Conservation (phyloP, 441 rosid species). For the Adansonia rubrostipa region DNA sequence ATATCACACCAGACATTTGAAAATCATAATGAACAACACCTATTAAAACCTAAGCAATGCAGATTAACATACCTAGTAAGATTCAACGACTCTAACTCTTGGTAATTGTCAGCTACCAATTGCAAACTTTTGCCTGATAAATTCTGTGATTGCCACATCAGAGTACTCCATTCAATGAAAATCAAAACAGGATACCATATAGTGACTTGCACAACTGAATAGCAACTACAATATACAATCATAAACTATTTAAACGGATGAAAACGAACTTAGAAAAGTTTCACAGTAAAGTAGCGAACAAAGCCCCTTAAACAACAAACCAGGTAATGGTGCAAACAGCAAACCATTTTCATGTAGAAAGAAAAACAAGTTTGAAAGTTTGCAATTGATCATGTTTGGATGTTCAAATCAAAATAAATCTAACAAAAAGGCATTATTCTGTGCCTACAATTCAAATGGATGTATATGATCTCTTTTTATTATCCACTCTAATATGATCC, state of each 20-base stretch:
- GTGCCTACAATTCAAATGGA: background rate
- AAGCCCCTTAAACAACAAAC: background rate
- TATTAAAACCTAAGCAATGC: background rate
- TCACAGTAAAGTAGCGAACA: conserved; percentile 14
- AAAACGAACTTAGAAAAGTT: conserved; percentile 1
- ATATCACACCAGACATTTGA: background rate
- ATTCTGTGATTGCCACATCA: conserved; percentile 53
- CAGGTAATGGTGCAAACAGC: background rate
- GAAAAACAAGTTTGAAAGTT: background rate
- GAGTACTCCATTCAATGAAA: conserved; percentile 29
- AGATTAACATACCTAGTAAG: conserved; percentile 64
- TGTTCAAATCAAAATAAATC: background rate
- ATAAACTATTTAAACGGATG: background rate
- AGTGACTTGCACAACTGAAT: conserved; percentile 15
- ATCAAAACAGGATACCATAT: conserved; percentile 18
- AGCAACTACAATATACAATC: background rate
- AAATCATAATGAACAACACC: background rate
- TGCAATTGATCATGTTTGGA: background rate
- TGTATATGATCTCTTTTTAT: background rate
- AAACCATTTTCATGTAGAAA: background rate
- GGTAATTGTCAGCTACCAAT: conserved; percentile 70
- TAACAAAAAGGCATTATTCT: background rate
- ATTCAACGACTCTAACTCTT: conserved; percentile 63
- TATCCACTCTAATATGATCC: background rate
- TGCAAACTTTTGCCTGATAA: conserved; percentile 72